These are phyloP conservation scores for Phytopythium boreale DNA, from an alignment of 352 stramenopile genomes.

Conservation along the genomic window DNA sequence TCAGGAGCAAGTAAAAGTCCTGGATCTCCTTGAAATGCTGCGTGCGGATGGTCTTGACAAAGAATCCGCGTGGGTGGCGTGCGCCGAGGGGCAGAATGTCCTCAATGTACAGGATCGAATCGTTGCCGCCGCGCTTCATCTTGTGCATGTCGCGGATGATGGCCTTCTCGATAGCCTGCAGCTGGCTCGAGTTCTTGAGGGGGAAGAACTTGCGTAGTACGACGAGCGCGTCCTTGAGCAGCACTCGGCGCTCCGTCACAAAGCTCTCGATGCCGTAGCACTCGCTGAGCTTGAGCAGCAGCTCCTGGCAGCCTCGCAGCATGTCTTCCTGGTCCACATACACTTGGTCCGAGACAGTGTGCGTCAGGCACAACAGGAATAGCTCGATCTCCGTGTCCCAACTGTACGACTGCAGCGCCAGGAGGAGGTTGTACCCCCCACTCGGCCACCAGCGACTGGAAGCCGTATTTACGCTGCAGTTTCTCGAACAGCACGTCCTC, in stretches of 20 bases:
- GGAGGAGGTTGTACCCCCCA: conserved; percentile 86
- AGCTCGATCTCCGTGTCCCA: conserved; percentile 83
- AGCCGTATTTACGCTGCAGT: conserved; percentile 75
- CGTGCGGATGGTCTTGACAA: conserved; percentile 72
- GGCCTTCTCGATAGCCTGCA: conserved; percentile 72
- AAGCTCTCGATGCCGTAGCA: conserved; percentile 61
- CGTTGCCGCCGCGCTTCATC: conserved; percentile 62
- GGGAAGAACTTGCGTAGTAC: conserved; percentile 77
- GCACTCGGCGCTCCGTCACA: conserved; percentile 40
- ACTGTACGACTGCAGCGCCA: conserved; percentile 56
- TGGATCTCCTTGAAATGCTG: conserved; percentile 87
- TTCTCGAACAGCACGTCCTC: conserved; percentile 78
- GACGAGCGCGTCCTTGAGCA: conserved; percentile 73
- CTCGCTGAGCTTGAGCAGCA: conserved; percentile 45
- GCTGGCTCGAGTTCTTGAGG: conserved; percentile 64
- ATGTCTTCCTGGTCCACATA: conserved; percentile 73
- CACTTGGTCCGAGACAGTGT: conserved; percentile 62
- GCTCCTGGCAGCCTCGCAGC: conserved; percentile 43
- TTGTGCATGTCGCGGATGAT: conserved; percentile 82
- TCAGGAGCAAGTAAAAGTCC: conserved; percentile 60
- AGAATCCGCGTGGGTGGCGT: conserved; percentile 60
- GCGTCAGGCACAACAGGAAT: conserved; percentile 69
- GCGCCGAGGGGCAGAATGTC: conserved; percentile 53
- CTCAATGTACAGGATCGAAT: conserved; percentile 72
- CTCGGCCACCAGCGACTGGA: conserved; percentile 77